Conservation (phyloP, 805 yeast genomes). For the Priceomyces medius region DNA sequence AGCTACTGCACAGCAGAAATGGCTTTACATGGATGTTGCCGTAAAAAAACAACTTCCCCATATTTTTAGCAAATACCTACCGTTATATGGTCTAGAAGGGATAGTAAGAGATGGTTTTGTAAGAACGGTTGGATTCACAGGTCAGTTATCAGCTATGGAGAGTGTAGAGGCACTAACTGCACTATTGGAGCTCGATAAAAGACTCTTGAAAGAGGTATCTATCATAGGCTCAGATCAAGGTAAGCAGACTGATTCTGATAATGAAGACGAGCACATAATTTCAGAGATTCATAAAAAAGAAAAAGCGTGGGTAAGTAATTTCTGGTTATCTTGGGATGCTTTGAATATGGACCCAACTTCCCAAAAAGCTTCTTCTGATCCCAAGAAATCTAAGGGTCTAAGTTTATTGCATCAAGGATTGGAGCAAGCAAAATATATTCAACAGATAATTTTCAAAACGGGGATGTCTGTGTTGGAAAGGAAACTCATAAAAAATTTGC, state of each 20-base stretch:
- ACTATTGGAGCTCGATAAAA: conserved; percentile 64
- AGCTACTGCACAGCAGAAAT: conserved; percentile 83
- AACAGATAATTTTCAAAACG: conserved; percentile 78
- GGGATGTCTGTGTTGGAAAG: conserved; percentile 90
- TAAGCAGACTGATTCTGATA: conserved; percentile 12
- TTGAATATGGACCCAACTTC: conserved; percentile 33
- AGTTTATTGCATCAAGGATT: conserved; percentile 67
- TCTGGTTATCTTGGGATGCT: conserved; percentile 62
- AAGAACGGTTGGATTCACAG: conserved; percentile 82
- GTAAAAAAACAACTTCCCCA: conserved; percentile 70
- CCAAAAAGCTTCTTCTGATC: conserved; percentile 12
- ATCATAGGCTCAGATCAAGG: conserved; percentile 21
- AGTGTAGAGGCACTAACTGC: conserved; percentile 89
- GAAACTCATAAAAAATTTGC: conserved; percentile 70
- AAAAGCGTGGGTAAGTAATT: conserved; percentile 71
- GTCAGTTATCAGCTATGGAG: conserved; percentile 87
- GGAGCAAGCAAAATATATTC: conserved; percentile 79
- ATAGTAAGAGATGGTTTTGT: conserved; percentile 83
- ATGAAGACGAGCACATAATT: conserved; percentile 24
- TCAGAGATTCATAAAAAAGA: conserved; percentile 43
- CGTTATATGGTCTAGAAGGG: conserved; percentile 77
- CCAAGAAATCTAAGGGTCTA: conserved; percentile 41
- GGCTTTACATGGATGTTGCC: conserved; percentile 85
- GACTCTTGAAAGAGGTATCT: conserved; percentile 18
- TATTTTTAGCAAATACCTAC: conserved; percentile 68